Conservation (phyloP, 495 filamentous ascomycete genomes). For the Astrothelium macrocarpum region DNA sequence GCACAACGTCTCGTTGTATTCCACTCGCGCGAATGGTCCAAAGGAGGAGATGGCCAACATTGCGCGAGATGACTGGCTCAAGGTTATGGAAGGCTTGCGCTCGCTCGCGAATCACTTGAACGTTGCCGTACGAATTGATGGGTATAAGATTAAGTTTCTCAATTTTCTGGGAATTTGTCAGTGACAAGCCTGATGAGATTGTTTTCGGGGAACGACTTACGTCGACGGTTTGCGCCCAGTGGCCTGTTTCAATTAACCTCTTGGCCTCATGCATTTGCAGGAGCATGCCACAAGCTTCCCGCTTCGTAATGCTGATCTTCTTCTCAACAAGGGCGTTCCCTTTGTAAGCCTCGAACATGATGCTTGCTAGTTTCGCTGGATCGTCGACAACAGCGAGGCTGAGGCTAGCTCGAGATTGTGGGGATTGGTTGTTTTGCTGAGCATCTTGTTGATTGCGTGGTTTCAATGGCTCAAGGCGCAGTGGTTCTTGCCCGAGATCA, state of each 20-base stretch:
- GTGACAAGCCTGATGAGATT: background rate
- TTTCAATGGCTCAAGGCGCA: conserved; percentile 69
- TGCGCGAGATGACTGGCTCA: conserved; percentile 67
- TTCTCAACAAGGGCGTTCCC: conserved; percentile 61
- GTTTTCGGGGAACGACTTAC: conserved; percentile 44
- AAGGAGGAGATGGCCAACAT: conserved; percentile 78
- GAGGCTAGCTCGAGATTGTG: conserved; percentile 47
- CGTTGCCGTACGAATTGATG: conserved; percentile 55
- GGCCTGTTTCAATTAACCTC: conserved; percentile 51
- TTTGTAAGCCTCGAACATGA: conserved; percentile 74
- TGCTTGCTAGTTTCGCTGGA: conserved; percentile 63
- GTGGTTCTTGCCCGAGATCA: conserved; percentile 65
- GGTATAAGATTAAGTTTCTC: conserved; percentile 65
- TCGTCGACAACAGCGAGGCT: conserved; percentile 83
- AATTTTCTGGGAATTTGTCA: conserved; percentile 45
- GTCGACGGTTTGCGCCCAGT: conserved; percentile 72
- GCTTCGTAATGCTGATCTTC: conserved; percentile 55
- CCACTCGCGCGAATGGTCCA: conserved; percentile 85
- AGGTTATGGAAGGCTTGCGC: conserved; percentile 68
- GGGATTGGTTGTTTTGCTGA: conserved; percentile 15
- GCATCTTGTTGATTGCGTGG: conserved; percentile 38
- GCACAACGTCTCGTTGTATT: conserved; percentile 58
- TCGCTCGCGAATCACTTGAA: conserved; percentile 59
- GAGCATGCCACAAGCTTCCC: conserved; percentile 60
- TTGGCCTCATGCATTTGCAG: conserved; percentile 73